Percentiles rank a stretch among this genome's conserved stretches.
Conservation (phyloP, 768 basidiomycete genomes). For the Strobilomyces echinocephalus region DNA sequence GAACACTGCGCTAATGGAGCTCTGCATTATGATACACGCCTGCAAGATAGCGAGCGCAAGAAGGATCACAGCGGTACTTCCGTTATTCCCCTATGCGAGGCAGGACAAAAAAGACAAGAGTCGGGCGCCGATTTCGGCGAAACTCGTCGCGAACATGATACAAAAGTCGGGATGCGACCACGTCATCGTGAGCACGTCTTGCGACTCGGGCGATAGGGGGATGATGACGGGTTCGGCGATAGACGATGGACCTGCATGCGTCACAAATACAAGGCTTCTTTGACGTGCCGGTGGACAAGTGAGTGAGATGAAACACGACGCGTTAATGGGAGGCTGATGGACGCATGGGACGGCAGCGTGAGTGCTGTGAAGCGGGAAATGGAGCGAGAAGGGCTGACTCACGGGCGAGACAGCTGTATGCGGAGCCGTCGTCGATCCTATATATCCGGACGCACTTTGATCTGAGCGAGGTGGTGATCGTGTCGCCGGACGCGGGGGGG, state of each 20-base stretch:
- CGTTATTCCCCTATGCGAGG: conserved; percentile 93
- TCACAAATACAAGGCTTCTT: conserved; percentile 99
- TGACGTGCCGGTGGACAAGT: conserved; percentile 99
- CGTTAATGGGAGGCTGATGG: conserved; percentile 12
- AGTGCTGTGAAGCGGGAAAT: conserved; percentile 30
- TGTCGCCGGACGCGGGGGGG: conserved; percentile 96
- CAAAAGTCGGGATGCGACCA: conserved; percentile 92
- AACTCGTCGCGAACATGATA: conserved; percentile 97
- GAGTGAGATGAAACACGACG: conserved; percentile 35
- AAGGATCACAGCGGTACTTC: conserved; percentile 97
- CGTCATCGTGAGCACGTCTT: conserved; percentile 70
- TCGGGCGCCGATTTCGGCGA: conserved; percentile 94
- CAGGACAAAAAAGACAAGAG: conserved; percentile 99
- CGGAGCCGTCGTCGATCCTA: conserved; percentile 90
- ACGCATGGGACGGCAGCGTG: conserved; percentile 37
- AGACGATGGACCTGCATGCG: conserved; percentile 99
- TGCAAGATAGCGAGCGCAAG: conserved; percentile 99
- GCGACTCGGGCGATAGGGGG: neutral
- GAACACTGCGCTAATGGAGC: conserved; percentile 95
- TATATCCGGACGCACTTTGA: conserved; percentile 94
- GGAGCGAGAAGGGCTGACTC: conserved; percentile 19
- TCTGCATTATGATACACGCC: conserved; percentile 98
- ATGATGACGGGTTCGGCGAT: conserved; percentile 4
- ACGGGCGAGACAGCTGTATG: conserved; percentile 62
- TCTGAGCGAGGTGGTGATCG: conserved; percentile 82